These are phyloP conservation scores for Gnomoniopsis smithogilvyi DNA, from an alignment of 2,329 filamentous ascomycete genomes.

Conservation along the genomic window DNA sequence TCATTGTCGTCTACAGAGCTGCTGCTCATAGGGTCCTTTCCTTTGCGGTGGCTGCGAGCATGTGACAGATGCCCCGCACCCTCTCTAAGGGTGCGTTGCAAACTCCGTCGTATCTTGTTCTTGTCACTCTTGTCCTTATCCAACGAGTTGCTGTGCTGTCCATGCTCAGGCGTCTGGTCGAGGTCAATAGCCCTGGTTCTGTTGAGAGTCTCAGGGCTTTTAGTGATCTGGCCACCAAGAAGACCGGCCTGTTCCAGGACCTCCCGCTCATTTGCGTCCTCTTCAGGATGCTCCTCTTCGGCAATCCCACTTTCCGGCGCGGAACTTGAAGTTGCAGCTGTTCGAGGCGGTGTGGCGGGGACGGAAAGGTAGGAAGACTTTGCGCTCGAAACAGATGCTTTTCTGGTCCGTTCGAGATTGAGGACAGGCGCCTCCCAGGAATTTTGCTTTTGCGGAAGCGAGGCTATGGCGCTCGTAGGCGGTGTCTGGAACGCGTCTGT, in stretches of 20 bases:
- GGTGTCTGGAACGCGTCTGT: constrained; percentile 49
- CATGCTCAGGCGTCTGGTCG: constrained; percentile 34
- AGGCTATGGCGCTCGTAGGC: constrained; percentile 36
- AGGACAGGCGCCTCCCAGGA: constrained; percentile 41
- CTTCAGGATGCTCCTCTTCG: constrained; percentile 39
- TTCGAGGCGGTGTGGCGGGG: constrained; percentile 30
- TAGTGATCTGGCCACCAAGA: constrained; percentile 43
- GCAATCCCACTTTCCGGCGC: constrained; percentile 27
- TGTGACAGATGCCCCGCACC: constrained; percentile 63
- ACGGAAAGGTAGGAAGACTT: constrained; percentile 33
- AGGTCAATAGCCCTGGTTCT: constrained; percentile 36
- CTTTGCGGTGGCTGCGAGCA: constrained; percentile 67
- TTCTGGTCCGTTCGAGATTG: constrained; percentile 34
- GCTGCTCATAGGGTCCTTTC: constrained; percentile 68
- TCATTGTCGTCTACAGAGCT: constrained; percentile 54
- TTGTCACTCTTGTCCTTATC: constrained; percentile 55
- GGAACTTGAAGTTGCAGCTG: constrained; percentile 27
- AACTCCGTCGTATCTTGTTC: constrained; percentile 74
- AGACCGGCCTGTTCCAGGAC: constrained; percentile 67
- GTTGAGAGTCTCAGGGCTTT: constrained; percentile 39
- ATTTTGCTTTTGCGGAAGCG: constrained; percentile 36
- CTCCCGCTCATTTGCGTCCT: constrained; percentile 66
- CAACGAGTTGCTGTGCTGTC: constrained; percentile 20
- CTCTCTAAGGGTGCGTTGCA: constrained; percentile 88
- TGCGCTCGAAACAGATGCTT: constrained; percentile 41